phyloP scores from a whole-genome alignment of 164 flowering plant species.

The Amborella trichopoda region DNA sequence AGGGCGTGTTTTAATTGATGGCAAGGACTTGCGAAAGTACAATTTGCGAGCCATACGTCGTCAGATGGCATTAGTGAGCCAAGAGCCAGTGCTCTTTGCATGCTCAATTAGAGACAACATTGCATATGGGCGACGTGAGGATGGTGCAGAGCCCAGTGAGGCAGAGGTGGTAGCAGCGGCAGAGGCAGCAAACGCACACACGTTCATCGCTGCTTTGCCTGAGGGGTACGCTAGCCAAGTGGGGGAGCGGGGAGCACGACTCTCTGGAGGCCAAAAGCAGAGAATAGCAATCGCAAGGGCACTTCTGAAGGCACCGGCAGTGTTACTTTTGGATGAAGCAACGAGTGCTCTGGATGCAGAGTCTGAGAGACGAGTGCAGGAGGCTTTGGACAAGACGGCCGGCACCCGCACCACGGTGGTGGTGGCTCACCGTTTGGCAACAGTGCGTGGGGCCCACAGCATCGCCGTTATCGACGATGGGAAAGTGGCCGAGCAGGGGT shows the following conservation, averaged over 20 bases:
- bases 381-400: constrained; percentile 66
- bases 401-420: constrained; percentile 74
- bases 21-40: constrained; percentile 83
- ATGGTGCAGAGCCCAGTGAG: constrained; percentile 54
- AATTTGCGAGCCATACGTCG: constrained; percentile 61
- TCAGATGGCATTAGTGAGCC: constrained; percentile 81
- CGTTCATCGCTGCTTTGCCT: constrained; percentile 73
- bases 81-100: constrained; percentile 89
- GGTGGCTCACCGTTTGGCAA: constrained; percentile 86
- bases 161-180: constrained; percentile 89
- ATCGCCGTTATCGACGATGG: constrained; percentile 95
- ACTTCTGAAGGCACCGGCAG: constrained; percentile 52
- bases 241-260: constrained; percentile 85
- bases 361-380: constrained; percentile 82
- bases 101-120: constrained; percentile 79
- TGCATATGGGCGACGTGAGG: constrained; percentile 67
- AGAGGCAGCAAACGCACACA: constrained; percentile 72
- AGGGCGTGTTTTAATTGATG: constrained; percentile 76
- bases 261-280: constrained; percentile 97
- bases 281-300: constrained; percentile 92
- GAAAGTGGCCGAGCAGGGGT: constrained; percentile 90
- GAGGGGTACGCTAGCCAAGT: constrained; percentile 86
- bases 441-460: constrained; percentile 72
- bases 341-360: constrained; percentile 96
- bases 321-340: constrained; percentile 91